phyloP scores from a whole-genome alignment of 257 asterid genomes.

The Anisodus tanguticus region DNA sequence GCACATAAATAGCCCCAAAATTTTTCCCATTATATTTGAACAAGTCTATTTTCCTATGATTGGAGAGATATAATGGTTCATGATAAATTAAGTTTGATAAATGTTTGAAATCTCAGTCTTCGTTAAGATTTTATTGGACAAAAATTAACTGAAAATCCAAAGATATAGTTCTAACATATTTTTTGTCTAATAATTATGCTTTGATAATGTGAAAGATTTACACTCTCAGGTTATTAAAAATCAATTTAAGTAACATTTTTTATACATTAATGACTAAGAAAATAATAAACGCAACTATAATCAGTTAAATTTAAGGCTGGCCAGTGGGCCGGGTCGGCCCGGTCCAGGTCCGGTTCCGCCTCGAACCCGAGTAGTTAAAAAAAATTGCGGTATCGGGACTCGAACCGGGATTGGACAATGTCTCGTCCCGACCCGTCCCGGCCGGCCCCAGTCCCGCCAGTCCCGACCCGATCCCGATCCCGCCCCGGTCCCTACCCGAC shows the following conservation, averaged over 20 bases:
- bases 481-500: too few relatives aligned
- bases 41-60: constrained; percentile 8
- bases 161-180: neutral
- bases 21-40: neutral
- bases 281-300: neutral
- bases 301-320: too few relatives aligned
- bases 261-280: neutral
- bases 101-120: neutral
- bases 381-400: too few relatives aligned
- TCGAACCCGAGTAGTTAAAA: too few relatives aligned
- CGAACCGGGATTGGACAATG: too few relatives aligned
- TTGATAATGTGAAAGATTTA: neutral
- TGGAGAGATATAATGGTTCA: neutral
- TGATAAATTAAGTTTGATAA: neutral
- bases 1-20: neutral
- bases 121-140: neutral
- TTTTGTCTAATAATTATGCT: neutral
- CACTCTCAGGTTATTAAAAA: neutral
- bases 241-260: neutral
- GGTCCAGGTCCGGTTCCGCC: too few relatives aligned
- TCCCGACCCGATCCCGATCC: too few relatives aligned
- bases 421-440: too few relatives aligned
- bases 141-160: neutral
- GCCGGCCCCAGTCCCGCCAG: too few relatives aligned
- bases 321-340: too few relatives aligned